Percentiles rank a stretch among this genome's conserved stretches.
These are phyloP conservation scores for Sugiyamaella americana DNA, from an alignment of 805 yeast species.

Conservation along the genomic window DNA sequence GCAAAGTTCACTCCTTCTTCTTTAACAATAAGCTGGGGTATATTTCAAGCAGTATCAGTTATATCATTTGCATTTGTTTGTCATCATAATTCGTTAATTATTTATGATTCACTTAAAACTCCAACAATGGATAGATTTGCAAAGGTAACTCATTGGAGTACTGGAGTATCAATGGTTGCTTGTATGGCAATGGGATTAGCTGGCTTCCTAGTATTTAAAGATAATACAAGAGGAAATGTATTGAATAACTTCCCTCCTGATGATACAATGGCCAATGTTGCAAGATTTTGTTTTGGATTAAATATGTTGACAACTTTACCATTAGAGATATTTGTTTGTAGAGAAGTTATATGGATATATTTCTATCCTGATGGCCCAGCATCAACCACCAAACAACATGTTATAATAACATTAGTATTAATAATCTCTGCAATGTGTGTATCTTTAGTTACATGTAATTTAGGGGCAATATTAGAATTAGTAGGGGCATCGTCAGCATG, in stretches of 20 bases:
- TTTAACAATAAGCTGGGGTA: conserved; percentile 49
- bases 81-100: conserved; percentile 89
- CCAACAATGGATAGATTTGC: conserved; percentile 75
- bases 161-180: conserved; percentile 71
- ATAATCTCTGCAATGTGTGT: conserved; percentile 68
- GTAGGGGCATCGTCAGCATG: conserved; percentile 94
- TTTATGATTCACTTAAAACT: conserved; percentile 71
- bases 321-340: conserved; percentile 78
- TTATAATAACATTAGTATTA: conserved; percentile 56
- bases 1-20: conserved; percentile 40
- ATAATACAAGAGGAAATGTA: conserved; percentile 77
- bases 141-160: conserved; percentile 74
- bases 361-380: conserved; percentile 30
- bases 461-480: conserved; percentile 82
- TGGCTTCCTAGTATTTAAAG: conserved; percentile 71
- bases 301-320: conserved; percentile 93
- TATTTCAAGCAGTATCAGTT: conserved; percentile 89
- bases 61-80: conserved; percentile 94
- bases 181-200: conserved; percentile 73
- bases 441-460: conserved; percentile 73
- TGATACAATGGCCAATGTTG: conserved; percentile 73
- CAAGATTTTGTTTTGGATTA: conserved; percentile 83
- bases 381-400: conserved; percentile 39
- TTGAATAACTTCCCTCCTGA: conserved; percentile 77
- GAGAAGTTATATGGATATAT: conserved; percentile 77